These are phyloP conservation scores for Lactifluus pinguis DNA, from an alignment of 768 basidiomycete species.

Conservation along the genomic window DNA sequence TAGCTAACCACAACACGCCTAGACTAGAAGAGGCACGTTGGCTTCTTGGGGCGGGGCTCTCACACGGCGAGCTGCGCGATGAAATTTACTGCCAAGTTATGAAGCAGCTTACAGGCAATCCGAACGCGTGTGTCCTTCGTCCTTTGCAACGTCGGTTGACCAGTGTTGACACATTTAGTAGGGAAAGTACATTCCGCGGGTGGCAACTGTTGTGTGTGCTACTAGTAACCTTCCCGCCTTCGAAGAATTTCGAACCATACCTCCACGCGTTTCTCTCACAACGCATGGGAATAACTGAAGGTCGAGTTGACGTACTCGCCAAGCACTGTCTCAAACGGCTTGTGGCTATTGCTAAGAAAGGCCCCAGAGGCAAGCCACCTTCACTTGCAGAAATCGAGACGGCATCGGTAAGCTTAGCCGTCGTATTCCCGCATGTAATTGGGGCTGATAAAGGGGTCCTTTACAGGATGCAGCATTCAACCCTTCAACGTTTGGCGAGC, in stretches of 20 bases:
- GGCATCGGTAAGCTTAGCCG: slow-evolving; percentile 51
- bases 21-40: slow-evolving; percentile 81
- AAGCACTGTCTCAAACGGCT: slow-evolving; percentile 83
- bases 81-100: slow-evolving; percentile 90
- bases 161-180: slow-evolving; percentile 23
- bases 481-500: slow-evolving; percentile 89
- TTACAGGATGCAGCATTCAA: slow-evolving; percentile 85
- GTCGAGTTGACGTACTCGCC: slow-evolving; percentile 82
- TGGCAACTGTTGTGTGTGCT: slow-evolving; percentile 91
- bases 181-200: slow-evolving; percentile 81
- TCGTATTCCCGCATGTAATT: background rate
- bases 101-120: slow-evolving; percentile 84
- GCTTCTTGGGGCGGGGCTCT: slow-evolving; percentile 71
- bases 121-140: slow-evolving; percentile 50
- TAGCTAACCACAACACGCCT: slow-evolving; percentile 33
- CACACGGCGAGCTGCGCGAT: slow-evolving; percentile 78
- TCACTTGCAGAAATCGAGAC: slow-evolving; percentile 82
- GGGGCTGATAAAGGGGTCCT: slow-evolving; percentile 1
- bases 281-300: slow-evolving; percentile 56
- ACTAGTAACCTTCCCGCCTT: slow-evolving; percentile 87
- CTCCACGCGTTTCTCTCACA: slow-evolving; percentile 71
- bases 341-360: slow-evolving; percentile 65
- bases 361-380: slow-evolving; percentile 79
- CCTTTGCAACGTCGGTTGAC: background rate
- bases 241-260: slow-evolving; percentile 85